Evolutionary conservation across 768 basidiomycete species (phyloP).

Genomic region (Termitomyces sp.): DNA sequence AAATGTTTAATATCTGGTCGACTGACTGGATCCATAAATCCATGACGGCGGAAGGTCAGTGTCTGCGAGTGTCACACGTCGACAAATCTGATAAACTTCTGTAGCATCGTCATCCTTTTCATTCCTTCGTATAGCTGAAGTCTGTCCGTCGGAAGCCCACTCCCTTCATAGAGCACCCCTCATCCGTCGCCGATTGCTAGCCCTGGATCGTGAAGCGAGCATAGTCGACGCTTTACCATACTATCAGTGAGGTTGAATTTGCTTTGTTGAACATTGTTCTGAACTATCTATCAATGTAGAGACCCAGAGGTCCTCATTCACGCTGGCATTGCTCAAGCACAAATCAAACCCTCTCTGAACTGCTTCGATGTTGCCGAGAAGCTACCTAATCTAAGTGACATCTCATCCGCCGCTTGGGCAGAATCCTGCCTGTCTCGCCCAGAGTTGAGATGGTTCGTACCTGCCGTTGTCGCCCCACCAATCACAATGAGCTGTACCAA

Average conservation of each 20-base stretch:
- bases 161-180: constrained; percentile 53
- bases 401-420: constrained; percentile 58
- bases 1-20: constrained; percentile 88
- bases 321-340: constrained; percentile 24
- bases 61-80: background rate
- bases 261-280: background rate
- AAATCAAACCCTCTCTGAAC: constrained; percentile 26
- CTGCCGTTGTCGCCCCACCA: constrained; percentile 81
- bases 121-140: constrained; percentile 67
- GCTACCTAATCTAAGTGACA: constrained; percentile 52
- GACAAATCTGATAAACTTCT: background rate
- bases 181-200: constrained; percentile 48
- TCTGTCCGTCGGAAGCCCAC: constrained; percentile 62
- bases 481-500: constrained; percentile 68
- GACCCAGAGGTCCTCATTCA: constrained; percentile 48
- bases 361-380: constrained; percentile 30
- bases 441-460: constrained; percentile 78
- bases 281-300: constrained; percentile 24
- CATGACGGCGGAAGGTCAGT: constrained; percentile 56
- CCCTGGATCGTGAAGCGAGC: constrained; percentile 36
- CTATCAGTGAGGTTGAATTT: constrained; percentile 29
- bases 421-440: constrained; percentile 79
- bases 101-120: constrained; percentile 57
- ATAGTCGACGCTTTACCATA: constrained; percentile 36
- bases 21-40: constrained; percentile 75